Conservation (phyloP, 73 alveolate genomes). For the Tetrahymena borealis region DNA sequence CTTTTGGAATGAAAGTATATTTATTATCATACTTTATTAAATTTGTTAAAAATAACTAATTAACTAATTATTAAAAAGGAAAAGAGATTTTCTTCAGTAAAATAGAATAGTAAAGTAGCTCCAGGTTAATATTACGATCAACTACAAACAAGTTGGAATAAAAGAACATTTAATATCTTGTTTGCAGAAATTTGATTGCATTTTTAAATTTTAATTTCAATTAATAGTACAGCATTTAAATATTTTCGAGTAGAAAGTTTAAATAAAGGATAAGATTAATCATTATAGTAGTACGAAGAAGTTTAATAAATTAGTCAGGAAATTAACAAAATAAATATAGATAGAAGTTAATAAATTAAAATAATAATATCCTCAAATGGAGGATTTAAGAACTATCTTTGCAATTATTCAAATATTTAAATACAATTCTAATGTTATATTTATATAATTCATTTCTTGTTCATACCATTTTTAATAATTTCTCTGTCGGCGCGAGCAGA, state of each 20-base stretch:
- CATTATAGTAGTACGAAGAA: too few relatives aligned
- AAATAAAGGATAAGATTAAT: too few relatives aligned
- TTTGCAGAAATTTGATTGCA: constrained; percentile 32
- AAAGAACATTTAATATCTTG: constrained; percentile 31
- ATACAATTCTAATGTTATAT: neutral
- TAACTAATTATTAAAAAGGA: neutral
- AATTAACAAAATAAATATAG: neutral
- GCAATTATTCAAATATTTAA: neutral
- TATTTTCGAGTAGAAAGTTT: neutral
- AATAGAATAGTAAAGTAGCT: neutral
- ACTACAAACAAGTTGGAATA: constrained; percentile 12
- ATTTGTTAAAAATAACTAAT: too few relatives aligned
- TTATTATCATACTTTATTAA: neutral
- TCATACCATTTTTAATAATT: neutral
- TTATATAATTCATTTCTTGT: neutral
- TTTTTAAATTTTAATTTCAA: neutral
- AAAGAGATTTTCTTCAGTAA: constrained; percentile 4
- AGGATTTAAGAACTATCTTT: neutral
- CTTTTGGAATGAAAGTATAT: constrained; percentile 5
- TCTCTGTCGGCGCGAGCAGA: neutral
- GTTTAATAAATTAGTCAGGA: too few relatives aligned
- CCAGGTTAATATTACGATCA: constrained; percentile 13
- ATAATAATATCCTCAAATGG: too few relatives aligned
- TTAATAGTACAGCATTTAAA: neutral
- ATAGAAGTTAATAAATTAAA: too few relatives aligned